These are phyloP conservation scores for Maudiozyma serrabonitensis DNA, from an alignment of 805 yeast species.

Conservation along the genomic window DNA sequence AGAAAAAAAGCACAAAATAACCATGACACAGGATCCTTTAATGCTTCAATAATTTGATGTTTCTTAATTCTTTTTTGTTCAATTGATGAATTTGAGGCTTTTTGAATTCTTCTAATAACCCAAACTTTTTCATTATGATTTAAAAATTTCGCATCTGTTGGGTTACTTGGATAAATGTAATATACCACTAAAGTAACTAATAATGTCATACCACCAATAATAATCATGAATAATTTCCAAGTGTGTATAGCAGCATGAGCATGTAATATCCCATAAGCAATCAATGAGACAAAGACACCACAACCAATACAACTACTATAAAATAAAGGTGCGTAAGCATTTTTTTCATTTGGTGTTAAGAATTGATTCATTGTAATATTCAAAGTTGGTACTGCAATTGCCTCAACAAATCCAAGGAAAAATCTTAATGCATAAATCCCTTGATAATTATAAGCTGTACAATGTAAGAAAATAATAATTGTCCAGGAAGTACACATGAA, in stretches of 20 bases:
- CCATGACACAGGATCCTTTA: slow-evolving; percentile 42
- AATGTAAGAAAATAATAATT: slow-evolving; percentile 36
- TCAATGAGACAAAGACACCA: slow-evolving; percentile 44
- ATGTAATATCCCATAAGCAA: slow-evolving; percentile 33
- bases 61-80: slow-evolving; percentile 40
- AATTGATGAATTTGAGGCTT: slow-evolving; percentile 32
- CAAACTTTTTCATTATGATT: slow-evolving; percentile 41
- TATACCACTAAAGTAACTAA: slow-evolving; percentile 28
- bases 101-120: slow-evolving; percentile 38
- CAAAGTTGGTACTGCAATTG: slow-evolving; percentile 36
- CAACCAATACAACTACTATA: slow-evolving; percentile 43
- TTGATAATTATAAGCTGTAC: slow-evolving; percentile 36
- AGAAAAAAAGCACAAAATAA: slow-evolving; percentile 34
- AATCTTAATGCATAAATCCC: slow-evolving; percentile 42
- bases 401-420: slow-evolving; percentile 42
- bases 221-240: slow-evolving; percentile 50
- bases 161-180: slow-evolving; percentile 46
- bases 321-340: slow-evolving; percentile 45
- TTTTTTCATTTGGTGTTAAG: slow-evolving; percentile 39
- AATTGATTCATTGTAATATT: slow-evolving; percentile 43
- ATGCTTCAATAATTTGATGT: slow-evolving; percentile 40
- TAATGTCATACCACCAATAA: slow-evolving; percentile 47
- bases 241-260: slow-evolving; percentile 20
- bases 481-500: slow-evolving; percentile 37
- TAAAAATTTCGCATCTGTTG: slow-evolving; percentile 41